Evolutionary conservation across 306 rosid genomes (phyloP), one percentile per base, ranked within the genome.

Genomic region (Trifolium repens): DNA sequence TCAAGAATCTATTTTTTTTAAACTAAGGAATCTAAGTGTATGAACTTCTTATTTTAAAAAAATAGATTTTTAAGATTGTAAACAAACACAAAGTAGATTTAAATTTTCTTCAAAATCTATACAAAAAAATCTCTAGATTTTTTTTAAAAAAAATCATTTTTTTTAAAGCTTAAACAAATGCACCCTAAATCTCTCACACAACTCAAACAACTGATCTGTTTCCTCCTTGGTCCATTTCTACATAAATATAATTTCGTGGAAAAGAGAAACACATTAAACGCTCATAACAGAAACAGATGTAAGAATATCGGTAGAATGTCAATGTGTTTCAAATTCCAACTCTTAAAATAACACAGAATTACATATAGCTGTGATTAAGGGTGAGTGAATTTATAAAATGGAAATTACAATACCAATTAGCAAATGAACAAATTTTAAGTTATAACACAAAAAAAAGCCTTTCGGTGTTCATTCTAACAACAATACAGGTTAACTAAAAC

Each of bases 171-270:
- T n/a, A n/a, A n/a, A n/a, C n/a, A n/a, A n/a, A n/a, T n/a, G n/a
- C n/a, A n/a, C n/a, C n/a, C n/a, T n/a, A n/a, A 90, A 94, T 81
- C 81, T 85, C 84, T 88, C 88, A 35, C 98, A 94, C 82, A 94
- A 71, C 68, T 89, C 96, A 87, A 94, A 94, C 67, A 94, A 87
- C 73, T 84, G 91, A 84, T 92, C 92, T 16, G 99, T 94, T 90
- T 89, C 99, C 86, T 94, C 92, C 89, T 85, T 94, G 67, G 96
- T 89, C 99, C 98, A 94, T 54, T 50, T 75, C 99, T 94, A 78
- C 17, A 64, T 77, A 54, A 69, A 78, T 42, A 12, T 69, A 43
- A 72, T 22, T 82, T 61, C 50, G 71, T 9, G 62, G 26, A 75
- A 57, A 24, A 70, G 55, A 42, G 67, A 32, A 74, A 39, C 13